Percentiles rank a stretch among this genome's conserved stretches.
Evolutionary conservation across 768 basidiomycete genomes (phyloP).

Genomic region (Pleurotus eryngii): DNA sequence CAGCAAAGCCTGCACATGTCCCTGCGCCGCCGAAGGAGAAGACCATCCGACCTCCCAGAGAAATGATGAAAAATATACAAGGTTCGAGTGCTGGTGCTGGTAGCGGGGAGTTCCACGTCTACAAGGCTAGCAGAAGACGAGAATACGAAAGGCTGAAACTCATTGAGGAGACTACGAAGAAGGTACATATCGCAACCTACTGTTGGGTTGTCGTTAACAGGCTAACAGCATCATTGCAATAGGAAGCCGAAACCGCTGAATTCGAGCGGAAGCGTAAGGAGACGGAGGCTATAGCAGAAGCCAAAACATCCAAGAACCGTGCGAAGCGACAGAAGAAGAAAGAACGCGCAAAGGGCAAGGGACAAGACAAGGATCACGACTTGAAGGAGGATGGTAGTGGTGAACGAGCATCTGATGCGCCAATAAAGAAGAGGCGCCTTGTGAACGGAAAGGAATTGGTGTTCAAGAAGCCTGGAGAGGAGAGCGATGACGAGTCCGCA

Average conservation of each 20-base stretch:
- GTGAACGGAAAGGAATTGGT: conserved; percentile 74
- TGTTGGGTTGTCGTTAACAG: too few species aligned
- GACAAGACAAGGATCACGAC: conserved; percentile 18
- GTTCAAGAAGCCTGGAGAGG: conserved; percentile 43
- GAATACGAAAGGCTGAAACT: conserved; percentile 94
- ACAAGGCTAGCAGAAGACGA: conserved; percentile 89
- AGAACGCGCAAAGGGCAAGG: conserved; percentile 53
- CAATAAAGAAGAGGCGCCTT: conserved; percentile 77
- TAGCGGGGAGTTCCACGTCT: conserved; percentile 97
- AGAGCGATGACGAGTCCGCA: conserved; percentile 30
- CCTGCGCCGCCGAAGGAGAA: conserved; percentile 83
- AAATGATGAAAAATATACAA: conserved; percentile 99
- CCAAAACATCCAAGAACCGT: conserved; percentile 94
- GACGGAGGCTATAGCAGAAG: conserved; percentile 68
- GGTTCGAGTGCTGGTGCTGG: conserved; percentile 97
- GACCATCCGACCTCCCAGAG: conserved; percentile 74
- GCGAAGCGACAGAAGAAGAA: conserved; percentile 94
- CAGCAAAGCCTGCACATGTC: conserved; percentile 74
- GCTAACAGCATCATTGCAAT: neutral
- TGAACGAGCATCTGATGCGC: conserved; percentile 30
- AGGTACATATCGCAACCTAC: conserved; percentile 43
- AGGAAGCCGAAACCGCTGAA: conserved; percentile 72
- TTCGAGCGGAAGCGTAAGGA: conserved; percentile 75
- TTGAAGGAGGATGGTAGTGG: conserved; percentile 23
- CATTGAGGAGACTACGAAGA: conserved; percentile 77